phyloP scores from a whole-genome alignment of 2,329 filamentous ascomycete species.

The Chaetomium globosum region DNA sequence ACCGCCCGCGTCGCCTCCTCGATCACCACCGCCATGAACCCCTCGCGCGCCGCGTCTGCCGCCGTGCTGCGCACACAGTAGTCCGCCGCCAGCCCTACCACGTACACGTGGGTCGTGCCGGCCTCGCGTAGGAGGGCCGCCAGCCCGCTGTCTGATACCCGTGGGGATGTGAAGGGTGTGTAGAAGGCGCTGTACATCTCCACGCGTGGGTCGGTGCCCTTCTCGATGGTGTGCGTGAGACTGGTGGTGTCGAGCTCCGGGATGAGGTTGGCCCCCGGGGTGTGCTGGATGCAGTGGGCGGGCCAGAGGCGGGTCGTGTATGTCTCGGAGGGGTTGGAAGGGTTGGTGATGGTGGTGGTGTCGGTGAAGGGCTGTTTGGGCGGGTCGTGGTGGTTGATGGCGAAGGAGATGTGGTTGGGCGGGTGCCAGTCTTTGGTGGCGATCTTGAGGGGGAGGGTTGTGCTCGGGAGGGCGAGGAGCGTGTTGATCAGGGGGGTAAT shows the following conservation, averaged over 20 bases:
- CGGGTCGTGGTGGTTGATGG: slow-evolving; percentile 66
- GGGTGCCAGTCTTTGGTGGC: slow-evolving; percentile 96
- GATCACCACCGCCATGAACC: slow-evolving; percentile 76
- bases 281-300: slow-evolving; percentile 79
- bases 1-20: slow-evolving; percentile 79
- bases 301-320: slow-evolving; percentile 81
- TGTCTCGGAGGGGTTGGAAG: slow-evolving; percentile 61
- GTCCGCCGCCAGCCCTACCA: slow-evolving; percentile 84
- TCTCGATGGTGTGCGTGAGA: slow-evolving; percentile 71
- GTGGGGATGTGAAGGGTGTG: slow-evolving; percentile 70
- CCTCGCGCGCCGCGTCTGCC: slow-evolving; percentile 72
- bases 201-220: slow-evolving; percentile 72
- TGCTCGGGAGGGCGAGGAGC: slow-evolving; percentile 64
- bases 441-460: slow-evolving; percentile 70
- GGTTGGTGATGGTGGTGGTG: slow-evolving; percentile 66
- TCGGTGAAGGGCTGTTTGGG: slow-evolving; percentile 68
- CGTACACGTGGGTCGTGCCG: slow-evolving; percentile 75
- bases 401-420: slow-evolving; percentile 81
- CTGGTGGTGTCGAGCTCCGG: slow-evolving; percentile 66
- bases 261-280: slow-evolving; percentile 71
- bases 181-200: slow-evolving; percentile 97
- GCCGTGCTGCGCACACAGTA: slow-evolving; percentile 87
- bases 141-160: slow-evolving; percentile 65
- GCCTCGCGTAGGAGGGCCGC: slow-evolving; percentile 57
- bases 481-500: slow-evolving; percentile 73